These are phyloP conservation scores for Telfairia occidentalis DNA, from an alignment of 331 rosid species.

Conservation along the genomic window DNA sequence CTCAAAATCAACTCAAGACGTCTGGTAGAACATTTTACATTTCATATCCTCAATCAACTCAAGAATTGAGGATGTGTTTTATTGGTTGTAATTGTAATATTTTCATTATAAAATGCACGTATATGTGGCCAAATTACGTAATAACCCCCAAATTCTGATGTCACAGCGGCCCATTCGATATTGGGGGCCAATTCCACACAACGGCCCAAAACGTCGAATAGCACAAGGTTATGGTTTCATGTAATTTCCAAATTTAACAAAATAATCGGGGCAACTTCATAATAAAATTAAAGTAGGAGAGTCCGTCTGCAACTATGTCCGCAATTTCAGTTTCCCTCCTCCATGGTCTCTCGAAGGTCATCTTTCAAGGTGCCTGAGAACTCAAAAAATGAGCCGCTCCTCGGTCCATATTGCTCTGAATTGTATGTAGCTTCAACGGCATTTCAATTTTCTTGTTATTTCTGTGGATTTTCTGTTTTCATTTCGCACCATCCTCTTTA, in stretches of 20 bases:
- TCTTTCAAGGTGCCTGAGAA: neutral
- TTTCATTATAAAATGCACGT: neutral
- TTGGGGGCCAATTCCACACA: neutral
- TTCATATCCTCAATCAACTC: no score
- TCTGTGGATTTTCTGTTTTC: neutral
- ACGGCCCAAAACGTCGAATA: neutral
- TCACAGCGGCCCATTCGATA: neutral
- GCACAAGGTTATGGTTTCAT: neutral
- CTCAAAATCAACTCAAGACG: no score
- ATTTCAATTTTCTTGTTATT: slow-evolving; percentile 1
- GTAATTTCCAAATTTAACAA: neutral
- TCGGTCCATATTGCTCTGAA: neutral
- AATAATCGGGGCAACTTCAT: neutral
- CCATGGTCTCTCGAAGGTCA: neutral
- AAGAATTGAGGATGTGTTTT: no score
- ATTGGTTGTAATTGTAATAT: no score
- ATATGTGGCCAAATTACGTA: neutral
- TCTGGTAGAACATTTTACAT: no score
- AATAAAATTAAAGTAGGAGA: neutral
- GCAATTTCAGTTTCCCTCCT: neutral
- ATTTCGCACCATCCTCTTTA: neutral
- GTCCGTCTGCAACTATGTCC: neutral
- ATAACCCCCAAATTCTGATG: neutral
- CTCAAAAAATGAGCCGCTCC: neutral
- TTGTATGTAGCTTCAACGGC: neutral